Conservation (phyloP, 2,329 filamentous ascomycete species). For the Pyricularia grisea region DNA sequence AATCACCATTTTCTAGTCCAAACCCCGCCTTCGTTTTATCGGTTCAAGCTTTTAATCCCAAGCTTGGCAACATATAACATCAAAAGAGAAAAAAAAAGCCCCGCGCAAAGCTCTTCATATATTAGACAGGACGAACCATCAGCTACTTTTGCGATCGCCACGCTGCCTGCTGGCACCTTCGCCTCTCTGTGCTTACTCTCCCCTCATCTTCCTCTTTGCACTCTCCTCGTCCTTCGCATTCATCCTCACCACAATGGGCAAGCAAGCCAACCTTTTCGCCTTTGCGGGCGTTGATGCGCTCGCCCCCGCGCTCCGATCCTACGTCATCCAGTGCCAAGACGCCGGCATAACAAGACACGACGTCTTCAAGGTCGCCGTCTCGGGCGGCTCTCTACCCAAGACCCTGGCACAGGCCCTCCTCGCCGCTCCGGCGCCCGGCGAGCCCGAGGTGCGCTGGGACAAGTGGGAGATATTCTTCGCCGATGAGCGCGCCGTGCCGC, state of each 20-base stretch:
- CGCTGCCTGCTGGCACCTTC: slow-evolving; percentile 2
- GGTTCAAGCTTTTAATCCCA: background rate
- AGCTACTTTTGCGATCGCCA: background rate
- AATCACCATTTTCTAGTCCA: background rate
- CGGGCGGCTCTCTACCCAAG: slow-evolving; percentile 85
- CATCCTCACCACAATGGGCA: slow-evolving; percentile 33
- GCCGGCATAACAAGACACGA: slow-evolving; percentile 71
- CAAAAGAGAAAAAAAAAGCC: background rate
- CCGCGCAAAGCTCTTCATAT: background rate
- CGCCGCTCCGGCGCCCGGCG: slow-evolving; percentile 32
- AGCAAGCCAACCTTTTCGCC: slow-evolving; percentile 66
- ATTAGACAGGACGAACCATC: background rate
- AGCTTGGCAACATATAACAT: background rate
- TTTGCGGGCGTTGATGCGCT: slow-evolving; percentile 64
- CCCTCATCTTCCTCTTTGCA: background rate
- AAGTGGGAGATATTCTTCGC: slow-evolving; percentile 99
- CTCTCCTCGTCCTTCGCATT: background rate
- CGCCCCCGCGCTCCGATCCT: slow-evolving; percentile 67
- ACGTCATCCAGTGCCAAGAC: slow-evolving; percentile 74
- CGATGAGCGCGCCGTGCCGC: slow-evolving; percentile 89
- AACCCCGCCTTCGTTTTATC: background rate
- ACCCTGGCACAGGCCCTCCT: slow-evolving; percentile 80
- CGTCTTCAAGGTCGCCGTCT: slow-evolving; percentile 85
- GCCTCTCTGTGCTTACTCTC: slow-evolving; percentile 4
- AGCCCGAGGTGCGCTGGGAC: slow-evolving; percentile 64